These are phyloP conservation scores for Penicillium cinerascens DNA, from an alignment of 495 filamentous ascomycete species.

Conservation along the genomic window DNA sequence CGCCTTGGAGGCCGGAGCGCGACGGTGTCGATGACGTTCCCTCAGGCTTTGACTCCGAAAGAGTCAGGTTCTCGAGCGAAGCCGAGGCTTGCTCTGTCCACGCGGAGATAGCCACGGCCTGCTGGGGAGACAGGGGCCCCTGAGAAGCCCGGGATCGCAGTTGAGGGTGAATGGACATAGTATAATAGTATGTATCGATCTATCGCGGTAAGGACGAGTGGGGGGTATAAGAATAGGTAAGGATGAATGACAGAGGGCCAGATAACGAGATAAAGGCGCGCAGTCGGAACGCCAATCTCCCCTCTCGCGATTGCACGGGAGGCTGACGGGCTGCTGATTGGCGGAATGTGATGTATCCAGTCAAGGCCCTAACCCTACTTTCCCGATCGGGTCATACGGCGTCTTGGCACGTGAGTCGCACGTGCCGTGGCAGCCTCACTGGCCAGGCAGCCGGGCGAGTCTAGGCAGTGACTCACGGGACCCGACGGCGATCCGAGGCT, in stretches of 20 bases:
- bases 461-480: conserved; percentile 12
- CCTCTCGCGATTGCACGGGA: conserved; percentile 19
- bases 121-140: conserved; percentile 39
- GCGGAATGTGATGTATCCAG: conserved; percentile 8
- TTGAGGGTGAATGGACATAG: conserved; percentile 44
- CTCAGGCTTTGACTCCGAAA: conserved; percentile 31
- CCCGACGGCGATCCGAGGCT: not conserved
- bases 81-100: conserved; percentile 51
- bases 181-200: conserved; percentile 4
- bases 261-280: conserved; percentile 25
- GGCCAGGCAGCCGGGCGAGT: not conserved
- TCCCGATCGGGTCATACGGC: conserved; percentile 6
- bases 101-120: conserved; percentile 45
- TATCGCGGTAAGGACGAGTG: not conserved
- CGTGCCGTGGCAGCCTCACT: not conserved
- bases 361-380: conserved; percentile 22
- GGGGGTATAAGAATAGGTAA: not conserved
- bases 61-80: conserved; percentile 39
- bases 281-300: not conserved
- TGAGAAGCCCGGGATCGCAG: conserved; percentile 24
- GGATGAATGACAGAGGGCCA: not conserved
- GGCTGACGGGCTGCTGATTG: conserved; percentile 16
- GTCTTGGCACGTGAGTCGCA: not conserved
- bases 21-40: conserved; percentile 19
- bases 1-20: conserved; percentile 33